These are phyloP conservation scores for Aquilaria malaccensis DNA, from an alignment of 345 rosid genomes.

Conservation along the genomic window DNA sequence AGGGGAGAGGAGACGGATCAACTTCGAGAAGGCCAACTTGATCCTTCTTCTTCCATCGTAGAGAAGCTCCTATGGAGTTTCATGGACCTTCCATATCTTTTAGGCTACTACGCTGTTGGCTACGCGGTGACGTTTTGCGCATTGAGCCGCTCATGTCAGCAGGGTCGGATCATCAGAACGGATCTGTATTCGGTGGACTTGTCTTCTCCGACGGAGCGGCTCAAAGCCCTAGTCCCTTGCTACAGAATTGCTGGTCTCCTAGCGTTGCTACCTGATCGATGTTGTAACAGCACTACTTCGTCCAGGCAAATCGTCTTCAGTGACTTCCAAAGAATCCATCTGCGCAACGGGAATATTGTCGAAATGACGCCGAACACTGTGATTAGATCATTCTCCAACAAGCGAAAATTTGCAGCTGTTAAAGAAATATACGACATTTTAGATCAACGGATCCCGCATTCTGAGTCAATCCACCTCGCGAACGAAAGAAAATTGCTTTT, in stretches of 20 bases:
- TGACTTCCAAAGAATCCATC: slow-evolving; percentile 64
- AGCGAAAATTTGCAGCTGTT: slow-evolving; percentile 57
- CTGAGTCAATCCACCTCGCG: slow-evolving; percentile 45
- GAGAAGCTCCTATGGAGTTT: slow-evolving; percentile 87
- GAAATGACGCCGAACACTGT: slow-evolving; percentile 79
- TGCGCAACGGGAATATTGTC: slow-evolving; percentile 33
- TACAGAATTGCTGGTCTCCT: slow-evolving; percentile 71
- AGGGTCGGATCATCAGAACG: slow-evolving; percentile 54
- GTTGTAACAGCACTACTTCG: slow-evolving; percentile 26
- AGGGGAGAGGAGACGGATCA: slow-evolving; percentile 86
- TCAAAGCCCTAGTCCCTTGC: slow-evolving; percentile 80
- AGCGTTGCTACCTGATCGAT: slow-evolving; percentile 64
- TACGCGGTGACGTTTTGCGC: slow-evolving; percentile 75
- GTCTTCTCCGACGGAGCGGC: slow-evolving; percentile 51
- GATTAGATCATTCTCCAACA: slow-evolving; percentile 45
- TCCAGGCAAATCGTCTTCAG: slow-evolving; percentile 38
- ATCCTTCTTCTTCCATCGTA: slow-evolving; percentile 58
- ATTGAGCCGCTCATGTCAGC: slow-evolving; percentile 40
- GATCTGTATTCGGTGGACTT: slow-evolving; percentile 67
- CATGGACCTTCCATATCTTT: slow-evolving; percentile 72
- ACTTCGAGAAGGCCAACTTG: slow-evolving; percentile 48
- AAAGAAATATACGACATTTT: slow-evolving; percentile 73
- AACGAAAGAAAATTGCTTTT: slow-evolving; percentile 51
- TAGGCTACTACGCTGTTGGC: slow-evolving; percentile 86
- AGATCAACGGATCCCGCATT: slow-evolving; percentile 79